Base-by-base conservation (phyloP, 306 rosid genomes). In the Prunus dulcis region DNA sequence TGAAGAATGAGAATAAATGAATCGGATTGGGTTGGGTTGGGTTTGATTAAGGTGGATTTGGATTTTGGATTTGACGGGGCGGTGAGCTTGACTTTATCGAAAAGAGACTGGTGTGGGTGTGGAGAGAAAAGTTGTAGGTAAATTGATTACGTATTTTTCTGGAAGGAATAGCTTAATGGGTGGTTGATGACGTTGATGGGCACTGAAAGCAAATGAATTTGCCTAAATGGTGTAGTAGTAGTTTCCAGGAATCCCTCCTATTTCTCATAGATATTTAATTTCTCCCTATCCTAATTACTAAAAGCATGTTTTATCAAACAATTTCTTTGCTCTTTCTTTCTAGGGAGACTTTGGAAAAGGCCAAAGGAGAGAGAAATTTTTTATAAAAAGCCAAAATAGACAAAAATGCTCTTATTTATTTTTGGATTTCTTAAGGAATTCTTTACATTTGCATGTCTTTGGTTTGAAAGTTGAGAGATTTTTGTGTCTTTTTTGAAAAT, bases 131-230 rank as follows among this genome's bases (percentile, higher is more conserved):
- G 74, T 55, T 71, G 52, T 56, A 49, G 82, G 85, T 63, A 1
- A 82, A 82, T 73, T 82, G 77, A 82, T 78, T 73, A 57, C 76
- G 58, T 53, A 56, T 55, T 76, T 25, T 13, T 34, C 22, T 9
- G n/a, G 12, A 45, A 25, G 13, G 71, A 65, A 49, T 80, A 9
- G 49, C 19, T 57, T 60, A 56, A 19, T 64, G 20, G 17, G 64
- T 6, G 23, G 63, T 27, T 55, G 45, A 67, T 41, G 79, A 49
- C 15, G 12, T 6, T 25, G 76, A 43, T 10, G 23, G 75, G 11
- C 71, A 78, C 55, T 32, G 15, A 15, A 47, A 17, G 32, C 47
- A 63, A 62, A 17, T 2, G 52, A 20, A 64, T 56, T 32, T n/a
- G 19, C n/a, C 23, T 1, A 22, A 50, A 4, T 63, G 63, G 51